phyloP scores from a whole-genome alignment of 257 asterid species.

The Solanum ahanhuiri region DNA sequence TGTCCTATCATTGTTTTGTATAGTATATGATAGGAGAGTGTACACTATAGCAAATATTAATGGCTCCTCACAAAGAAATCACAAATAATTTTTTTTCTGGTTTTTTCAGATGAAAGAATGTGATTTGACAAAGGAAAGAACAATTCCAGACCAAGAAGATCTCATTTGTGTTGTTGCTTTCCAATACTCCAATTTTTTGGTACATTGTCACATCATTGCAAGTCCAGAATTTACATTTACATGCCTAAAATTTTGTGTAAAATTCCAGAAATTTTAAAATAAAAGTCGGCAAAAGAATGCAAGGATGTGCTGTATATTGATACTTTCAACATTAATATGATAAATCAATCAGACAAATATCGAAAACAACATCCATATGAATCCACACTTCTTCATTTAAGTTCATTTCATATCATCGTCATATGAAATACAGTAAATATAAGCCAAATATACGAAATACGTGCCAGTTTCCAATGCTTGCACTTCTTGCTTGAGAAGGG shows the following conservation, averaged over 20 bases:
- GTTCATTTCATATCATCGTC: background rate
- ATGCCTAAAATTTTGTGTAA: background rate
- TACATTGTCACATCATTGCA: background rate
- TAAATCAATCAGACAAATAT: background rate
- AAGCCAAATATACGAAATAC: background rate
- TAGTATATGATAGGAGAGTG: background rate
- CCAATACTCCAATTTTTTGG: background rate
- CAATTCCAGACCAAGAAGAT: background rate
- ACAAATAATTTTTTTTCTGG: background rate
- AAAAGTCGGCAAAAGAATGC: background rate
- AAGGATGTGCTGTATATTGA: background rate
- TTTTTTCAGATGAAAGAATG: background rate
- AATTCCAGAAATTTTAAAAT: background rate
- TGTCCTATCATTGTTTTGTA: background rate
- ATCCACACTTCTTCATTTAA: background rate
- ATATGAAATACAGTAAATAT: background rate
- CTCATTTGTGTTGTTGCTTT: background rate
- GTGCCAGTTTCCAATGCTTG: background rate
- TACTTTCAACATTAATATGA: background rate
- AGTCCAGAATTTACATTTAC: background rate
- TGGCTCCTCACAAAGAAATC: background rate
- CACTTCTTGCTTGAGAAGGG: constrained; percentile 7
- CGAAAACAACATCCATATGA: background rate
- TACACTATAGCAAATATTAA: background rate
- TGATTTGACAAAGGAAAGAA: constrained; percentile 1